These are phyloP conservation scores for Neofusicoccum cordaticola DNA, from an alignment of 2,329 filamentous ascomycete genomes.

Conservation along the genomic window DNA sequence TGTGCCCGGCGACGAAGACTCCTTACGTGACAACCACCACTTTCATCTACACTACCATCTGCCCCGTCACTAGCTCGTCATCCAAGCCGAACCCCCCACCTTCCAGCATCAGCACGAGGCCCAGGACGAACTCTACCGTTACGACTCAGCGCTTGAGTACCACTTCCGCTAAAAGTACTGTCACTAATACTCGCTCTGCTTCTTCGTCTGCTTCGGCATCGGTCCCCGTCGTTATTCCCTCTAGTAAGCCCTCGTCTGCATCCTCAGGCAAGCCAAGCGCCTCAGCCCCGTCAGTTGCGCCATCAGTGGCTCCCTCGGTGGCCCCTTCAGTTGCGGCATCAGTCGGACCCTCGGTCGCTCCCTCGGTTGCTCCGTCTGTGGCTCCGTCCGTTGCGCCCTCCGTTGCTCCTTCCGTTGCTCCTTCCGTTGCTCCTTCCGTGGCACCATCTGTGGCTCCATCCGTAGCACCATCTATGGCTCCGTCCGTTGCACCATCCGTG, in stretches of 20 bases:
- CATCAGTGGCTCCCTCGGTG: background rate
- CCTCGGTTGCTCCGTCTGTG: background rate
- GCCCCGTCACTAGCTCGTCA: background rate
- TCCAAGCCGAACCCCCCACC: too few relatives aligned
- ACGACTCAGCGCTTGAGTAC: background rate
- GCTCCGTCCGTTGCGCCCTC: too few relatives aligned
- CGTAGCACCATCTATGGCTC: too few relatives aligned
- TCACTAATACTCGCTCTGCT: background rate
- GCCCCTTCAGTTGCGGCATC: too few relatives aligned
- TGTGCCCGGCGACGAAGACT: constrained; percentile 22
- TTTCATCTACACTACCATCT: constrained; percentile 21
- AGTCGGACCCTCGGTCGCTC: background rate
- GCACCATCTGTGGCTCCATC: too few relatives aligned
- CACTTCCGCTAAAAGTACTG: background rate
- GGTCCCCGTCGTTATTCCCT: background rate
- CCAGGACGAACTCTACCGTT: background rate
- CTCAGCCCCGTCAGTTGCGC: background rate
- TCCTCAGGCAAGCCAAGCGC: background rate
- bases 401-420: too few relatives aligned
- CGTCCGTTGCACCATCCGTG: too few relatives aligned
- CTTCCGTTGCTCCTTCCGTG: too few relatives aligned
- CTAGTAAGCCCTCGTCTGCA: background rate
- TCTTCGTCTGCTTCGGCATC: background rate
- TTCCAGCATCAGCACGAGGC: too few relatives aligned
- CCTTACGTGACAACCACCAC: constrained; percentile 20